phyloP scores from a whole-genome alignment of 108 stramenopile genomes.

The Parmales sp. region DNA sequence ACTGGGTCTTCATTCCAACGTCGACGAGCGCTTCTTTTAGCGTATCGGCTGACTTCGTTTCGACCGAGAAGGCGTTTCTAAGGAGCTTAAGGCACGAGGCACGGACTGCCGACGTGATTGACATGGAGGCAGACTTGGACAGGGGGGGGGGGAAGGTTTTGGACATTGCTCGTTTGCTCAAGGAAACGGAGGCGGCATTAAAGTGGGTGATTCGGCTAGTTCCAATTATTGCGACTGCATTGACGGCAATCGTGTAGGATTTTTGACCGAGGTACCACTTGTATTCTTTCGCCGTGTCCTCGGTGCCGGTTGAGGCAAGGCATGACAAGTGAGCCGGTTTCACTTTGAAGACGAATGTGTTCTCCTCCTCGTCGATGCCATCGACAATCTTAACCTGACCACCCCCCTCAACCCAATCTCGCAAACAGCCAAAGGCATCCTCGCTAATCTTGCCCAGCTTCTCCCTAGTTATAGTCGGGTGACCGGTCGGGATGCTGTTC shows the following conservation, averaged over 20 bases:
- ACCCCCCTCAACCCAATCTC: slow-evolving; percentile 36
- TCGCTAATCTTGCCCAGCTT: slow-evolving; percentile 70
- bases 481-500: slow-evolving; percentile 75
- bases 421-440: slow-evolving; percentile 65
- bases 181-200: slow-evolving; percentile 43
- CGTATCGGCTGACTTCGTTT: slow-evolving; percentile 45
- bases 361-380: neutral
- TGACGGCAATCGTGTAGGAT: slow-evolving; percentile 65
- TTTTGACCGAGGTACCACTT: slow-evolving; percentile 46
- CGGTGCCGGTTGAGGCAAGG: neutral
- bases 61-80: slow-evolving; percentile 66
- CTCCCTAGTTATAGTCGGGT: slow-evolving; percentile 75
- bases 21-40: slow-evolving; percentile 44
- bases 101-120: slow-evolving; percentile 49
- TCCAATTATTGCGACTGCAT: slow-evolving; percentile 62
- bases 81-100: slow-evolving; percentile 68
- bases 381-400: neutral
- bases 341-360: neutral
- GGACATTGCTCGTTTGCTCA: slow-evolving; percentile 23
- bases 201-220: slow-evolving; percentile 67
- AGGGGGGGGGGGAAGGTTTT: slow-evolving; percentile 23
- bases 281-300: neutral
- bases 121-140: slow-evolving; percentile 36
- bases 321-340: neutral
- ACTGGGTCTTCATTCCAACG: slow-evolving; percentile 62